A percentile compares a stretch with the other conserved stretches of the same genome.
Evolutionary conservation across 2,329 filamentous ascomycete species (phyloP).

Genomic region (Myriangium duriaei): DNA sequence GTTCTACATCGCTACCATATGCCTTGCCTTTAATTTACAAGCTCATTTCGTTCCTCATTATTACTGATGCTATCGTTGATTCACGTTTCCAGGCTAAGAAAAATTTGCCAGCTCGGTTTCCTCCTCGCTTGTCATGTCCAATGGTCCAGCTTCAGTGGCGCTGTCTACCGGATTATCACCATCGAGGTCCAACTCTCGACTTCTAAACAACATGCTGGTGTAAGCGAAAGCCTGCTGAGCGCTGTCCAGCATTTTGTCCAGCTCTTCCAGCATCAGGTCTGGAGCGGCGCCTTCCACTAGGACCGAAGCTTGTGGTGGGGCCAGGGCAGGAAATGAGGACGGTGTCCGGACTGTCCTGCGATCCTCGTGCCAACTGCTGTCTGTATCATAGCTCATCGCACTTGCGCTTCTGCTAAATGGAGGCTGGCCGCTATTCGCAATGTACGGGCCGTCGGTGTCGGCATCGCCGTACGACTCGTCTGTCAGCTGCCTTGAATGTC

Average conservation of each 20-base stretch:
- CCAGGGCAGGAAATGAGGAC: slow-evolving; percentile 17
- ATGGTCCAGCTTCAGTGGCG: slow-evolving; percentile 4
- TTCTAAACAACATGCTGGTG: slow-evolving; percentile 8
- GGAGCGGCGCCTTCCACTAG: slow-evolving; percentile 21
- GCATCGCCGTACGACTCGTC: slow-evolving; percentile 9
- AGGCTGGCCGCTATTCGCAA: slow-evolving; percentile 8
- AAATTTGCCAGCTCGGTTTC: slow-evolving; percentile 7
- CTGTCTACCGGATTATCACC: slow-evolving; percentile 9
- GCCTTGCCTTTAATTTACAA: no score
- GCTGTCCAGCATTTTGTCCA: slow-evolving; percentile 19
- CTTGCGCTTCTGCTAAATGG: slow-evolving; percentile 1
- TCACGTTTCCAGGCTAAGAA: slow-evolving; percentile 4
- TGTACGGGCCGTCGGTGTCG: slow-evolving; percentile 8
- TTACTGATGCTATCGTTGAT: background rate
- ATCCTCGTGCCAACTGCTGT: slow-evolving; percentile 12
- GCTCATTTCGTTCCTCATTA: no score
- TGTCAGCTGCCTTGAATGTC: slow-evolving; percentile 7
- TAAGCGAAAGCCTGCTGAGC: slow-evolving; percentile 12
- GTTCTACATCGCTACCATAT: no score
- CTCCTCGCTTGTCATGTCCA: slow-evolving; percentile 9
- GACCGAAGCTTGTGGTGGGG: slow-evolving; percentile 19
- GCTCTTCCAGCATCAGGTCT: slow-evolving; percentile 18
- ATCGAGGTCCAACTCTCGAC: slow-evolving; percentile 12
- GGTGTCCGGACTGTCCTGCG: slow-evolving; percentile 8
- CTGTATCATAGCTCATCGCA: slow-evolving; percentile 11